Evolutionary conservation across 2,329 filamentous ascomycete genomes (phyloP).

Genomic region (Claviceps fusiformis): DNA sequence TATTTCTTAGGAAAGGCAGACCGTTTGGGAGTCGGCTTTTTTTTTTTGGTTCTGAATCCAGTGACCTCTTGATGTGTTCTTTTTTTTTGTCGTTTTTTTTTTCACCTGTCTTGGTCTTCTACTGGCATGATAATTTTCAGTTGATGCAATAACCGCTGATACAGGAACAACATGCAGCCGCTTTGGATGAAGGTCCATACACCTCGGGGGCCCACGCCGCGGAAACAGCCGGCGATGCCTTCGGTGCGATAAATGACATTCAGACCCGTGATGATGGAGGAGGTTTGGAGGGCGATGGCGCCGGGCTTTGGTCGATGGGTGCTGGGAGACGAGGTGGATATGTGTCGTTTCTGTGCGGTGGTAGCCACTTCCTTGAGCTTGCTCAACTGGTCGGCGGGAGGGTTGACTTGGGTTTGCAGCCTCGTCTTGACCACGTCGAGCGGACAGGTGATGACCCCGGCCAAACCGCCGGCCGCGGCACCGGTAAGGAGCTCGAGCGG

Average conservation of each 20-base stretch:
- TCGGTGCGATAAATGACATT: conserved; percentile 82
- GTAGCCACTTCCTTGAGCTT: conserved; percentile 22
- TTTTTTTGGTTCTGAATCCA: background rate
- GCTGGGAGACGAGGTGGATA: conserved; percentile 81
- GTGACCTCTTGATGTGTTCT: background rate
- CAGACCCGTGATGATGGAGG: conserved; percentile 73
- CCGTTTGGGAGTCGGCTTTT: background rate
- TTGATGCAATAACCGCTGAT: conserved; percentile 72
- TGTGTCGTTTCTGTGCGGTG: conserved; percentile 50
- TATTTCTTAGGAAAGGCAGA: no score
- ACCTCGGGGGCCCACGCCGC: conserved; percentile 80
- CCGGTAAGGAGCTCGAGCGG: conserved; percentile 79
- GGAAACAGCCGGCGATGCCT: conserved; percentile 80
- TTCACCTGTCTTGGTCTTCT: conserved; percentile 15
- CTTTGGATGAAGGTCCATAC: conserved; percentile 98
- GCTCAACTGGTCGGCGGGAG: conserved; percentile 17
- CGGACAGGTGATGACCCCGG: conserved; percentile 87
- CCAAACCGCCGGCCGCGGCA: conserved; percentile 78
- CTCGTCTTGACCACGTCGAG: conserved; percentile 96
- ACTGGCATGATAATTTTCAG: conserved; percentile 42
- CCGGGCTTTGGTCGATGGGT: conserved; percentile 70
- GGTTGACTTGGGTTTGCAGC: conserved; percentile 75
- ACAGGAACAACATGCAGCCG: conserved; percentile 90
- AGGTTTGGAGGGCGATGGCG: conserved; percentile 71
- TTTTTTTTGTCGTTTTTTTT: background rate